Conservation (phyloP, 163 green algal species). For the Chloroidium sp. region DNA sequence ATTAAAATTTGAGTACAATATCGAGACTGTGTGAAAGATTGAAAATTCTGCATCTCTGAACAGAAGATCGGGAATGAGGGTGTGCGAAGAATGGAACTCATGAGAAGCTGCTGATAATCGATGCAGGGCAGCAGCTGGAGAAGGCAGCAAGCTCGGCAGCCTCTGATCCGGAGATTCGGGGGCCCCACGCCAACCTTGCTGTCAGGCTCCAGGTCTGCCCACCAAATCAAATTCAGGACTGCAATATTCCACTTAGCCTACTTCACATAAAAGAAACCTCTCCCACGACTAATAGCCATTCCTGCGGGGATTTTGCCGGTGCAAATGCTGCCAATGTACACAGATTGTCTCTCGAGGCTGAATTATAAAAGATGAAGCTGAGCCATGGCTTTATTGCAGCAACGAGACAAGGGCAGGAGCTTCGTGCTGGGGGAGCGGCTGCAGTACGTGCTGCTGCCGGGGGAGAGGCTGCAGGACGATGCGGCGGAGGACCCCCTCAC, state of each 20-base stretch:
- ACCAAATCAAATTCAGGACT: no score
- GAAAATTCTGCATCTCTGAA: no score
- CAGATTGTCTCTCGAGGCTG: neutral
- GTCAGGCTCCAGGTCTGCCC: constrained; percentile 15
- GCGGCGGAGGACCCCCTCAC: constrained; percentile 59
- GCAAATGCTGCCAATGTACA: neutral
- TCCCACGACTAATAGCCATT: no score
- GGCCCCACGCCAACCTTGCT: constrained; percentile 67
- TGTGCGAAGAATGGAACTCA: no score
- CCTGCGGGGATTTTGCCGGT: neutral
- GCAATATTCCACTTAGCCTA: no score
- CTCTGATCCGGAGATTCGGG: constrained; percentile 48
- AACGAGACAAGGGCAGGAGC: constrained; percentile 52
- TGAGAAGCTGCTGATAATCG: neutral
- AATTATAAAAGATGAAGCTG: constrained; percentile 7
- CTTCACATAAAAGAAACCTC: no score
- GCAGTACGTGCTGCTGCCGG: constrained; percentile 68
- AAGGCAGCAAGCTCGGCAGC: neutral
- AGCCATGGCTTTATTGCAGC: constrained; percentile 33
- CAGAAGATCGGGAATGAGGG: no score
- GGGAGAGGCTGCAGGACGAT: constrained; percentile 47
- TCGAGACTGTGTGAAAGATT: no score
- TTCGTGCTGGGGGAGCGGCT: constrained; percentile 80
- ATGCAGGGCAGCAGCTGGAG: constrained; percentile 3
- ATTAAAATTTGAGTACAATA: no score